Base-by-base conservation (phyloP, 1,284 basidiomycete genomes). In the Irpex lacteus region DNA sequence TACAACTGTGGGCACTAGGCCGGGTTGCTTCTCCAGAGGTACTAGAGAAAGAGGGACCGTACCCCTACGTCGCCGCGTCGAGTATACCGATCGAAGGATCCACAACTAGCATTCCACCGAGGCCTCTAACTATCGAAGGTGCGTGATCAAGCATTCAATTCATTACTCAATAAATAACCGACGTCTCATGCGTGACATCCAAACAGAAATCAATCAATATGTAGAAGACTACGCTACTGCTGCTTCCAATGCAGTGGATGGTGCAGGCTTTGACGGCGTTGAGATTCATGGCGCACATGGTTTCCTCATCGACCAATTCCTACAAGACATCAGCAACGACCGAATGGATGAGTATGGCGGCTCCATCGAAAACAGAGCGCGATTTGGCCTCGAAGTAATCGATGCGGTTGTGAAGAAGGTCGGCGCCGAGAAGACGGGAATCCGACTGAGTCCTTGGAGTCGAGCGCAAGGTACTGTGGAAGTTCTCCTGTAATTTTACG, bases 271-370 rank as follows among this genome's bases (percentile, higher is more conserved):
- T 3, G 44, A 47, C 44, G 44, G 44, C 18, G 44, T 47, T 11
- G 44, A 47, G 44, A 21, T 60, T 19, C 59, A 60, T 11, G 37
- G 59, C 26, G 59, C 76, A 4, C 74, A 77, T 52, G 78, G 78
- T 1, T 77, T 75, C 62, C 69, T 80, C 1, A 36, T 75, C 13
- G 78, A 80, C 63, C 76, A 80, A 66, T 80, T 79, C 70, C 36
- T 76, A 18, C 74, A 78, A 38, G 71, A 74, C 59, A 65, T 68
- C 0, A 65, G 76, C 58, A 87, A 87, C 75, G 73, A 80, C 37
- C 80, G 85, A 37, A 82, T 80, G 13, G 86, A 88, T 72, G 73
- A 77, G 49, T 88, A 85, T 70, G 87, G 87, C 6, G 87, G 86
- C 3, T 78, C 78, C 2, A 64, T 85, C 21, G 83, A 85, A 72